A percentile compares a stretch with the other conserved stretches of the same genome.
These are phyloP conservation scores for Psilocybe azurescens DNA, from an alignment of 768 basidiomycete species.

Conservation along the genomic window DNA sequence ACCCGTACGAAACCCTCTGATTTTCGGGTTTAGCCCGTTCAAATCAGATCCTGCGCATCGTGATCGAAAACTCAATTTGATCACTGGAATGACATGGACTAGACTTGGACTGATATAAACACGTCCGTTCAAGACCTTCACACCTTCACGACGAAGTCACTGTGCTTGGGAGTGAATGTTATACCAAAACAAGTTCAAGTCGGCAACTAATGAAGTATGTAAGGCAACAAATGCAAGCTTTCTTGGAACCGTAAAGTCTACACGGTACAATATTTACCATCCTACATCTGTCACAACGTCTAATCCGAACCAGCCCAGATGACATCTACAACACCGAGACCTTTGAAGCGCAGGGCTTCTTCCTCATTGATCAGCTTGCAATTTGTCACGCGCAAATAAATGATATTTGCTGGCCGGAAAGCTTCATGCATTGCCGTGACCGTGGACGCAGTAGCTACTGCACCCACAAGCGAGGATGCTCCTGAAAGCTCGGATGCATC, in stretches of 20 bases:
- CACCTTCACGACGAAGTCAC: conserved; percentile 2
- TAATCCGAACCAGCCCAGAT: conserved; percentile 33
- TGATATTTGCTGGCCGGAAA: conserved; percentile 38
- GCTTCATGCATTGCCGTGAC: conserved; percentile 43
- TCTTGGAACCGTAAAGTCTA: neutral
- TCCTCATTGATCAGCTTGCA: conserved; percentile 43
- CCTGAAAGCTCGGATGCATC: conserved; percentile 19
- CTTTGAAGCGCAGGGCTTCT: conserved; percentile 42
- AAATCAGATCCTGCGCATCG: conserved; percentile 15
- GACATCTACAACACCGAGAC: conserved; percentile 42
- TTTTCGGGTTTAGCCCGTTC: conserved; percentile 21
- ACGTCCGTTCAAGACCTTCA: neutral
- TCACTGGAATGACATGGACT: conserved; percentile 4
- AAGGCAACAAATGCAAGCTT: neutral
- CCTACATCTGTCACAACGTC: conserved; percentile 2
- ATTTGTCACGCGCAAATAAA: conserved; percentile 47
- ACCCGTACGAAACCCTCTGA: conserved; percentile 17
- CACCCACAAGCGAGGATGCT: conserved; percentile 9
- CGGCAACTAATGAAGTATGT: neutral
- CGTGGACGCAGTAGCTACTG: conserved; percentile 25
- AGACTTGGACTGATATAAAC: neutral
- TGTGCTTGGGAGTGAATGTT: neutral
- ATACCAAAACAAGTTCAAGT: neutral
- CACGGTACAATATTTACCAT: neutral
- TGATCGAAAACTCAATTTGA: conserved; percentile 20